phyloP scores from a whole-genome alignment of 2,329 filamentous ascomycete species.

The Calcarisporium arbuscula region DNA sequence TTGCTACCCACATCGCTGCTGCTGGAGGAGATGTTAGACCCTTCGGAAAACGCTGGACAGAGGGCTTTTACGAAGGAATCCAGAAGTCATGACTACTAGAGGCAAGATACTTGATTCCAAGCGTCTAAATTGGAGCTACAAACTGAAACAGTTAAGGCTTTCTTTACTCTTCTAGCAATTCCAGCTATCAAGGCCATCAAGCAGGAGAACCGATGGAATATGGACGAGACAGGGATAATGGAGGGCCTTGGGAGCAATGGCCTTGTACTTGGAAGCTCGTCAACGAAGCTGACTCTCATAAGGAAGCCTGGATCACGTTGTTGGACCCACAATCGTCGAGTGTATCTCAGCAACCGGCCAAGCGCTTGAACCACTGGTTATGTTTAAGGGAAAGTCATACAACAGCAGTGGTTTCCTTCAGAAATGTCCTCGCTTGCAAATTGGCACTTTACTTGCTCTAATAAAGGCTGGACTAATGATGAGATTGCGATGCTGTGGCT shows the following conservation, averaged over 20 bases:
- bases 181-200: neutral
- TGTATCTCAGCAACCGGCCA: constrained; percentile 11
- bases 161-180: constrained; percentile 1
- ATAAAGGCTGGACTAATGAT: constrained; percentile 17
- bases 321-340: constrained; percentile 15
- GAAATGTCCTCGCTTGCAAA: constrained; percentile 7
- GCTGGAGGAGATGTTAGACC: neutral
- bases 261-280: constrained; percentile 8
- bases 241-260: constrained; percentile 6
- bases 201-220: constrained; percentile 2
- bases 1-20: constrained; percentile 3
- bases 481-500: neutral
- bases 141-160: constrained; percentile 5
- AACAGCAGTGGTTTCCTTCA: constrained; percentile 13
- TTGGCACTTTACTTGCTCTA: constrained; percentile 14
- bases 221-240: constrained; percentile 9
- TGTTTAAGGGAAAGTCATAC: constrained; percentile 14
- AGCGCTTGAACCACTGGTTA: constrained; percentile 12
- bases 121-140: neutral
- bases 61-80: constrained; percentile 5
- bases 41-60: constrained; percentile 6
- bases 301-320: constrained; percentile 9
- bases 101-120: neutral
- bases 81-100: constrained; percentile 4
- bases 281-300: constrained; percentile 4